A percentile compares a stretch with the other conserved stretches of the same genome.
These are phyloP conservation scores for Komagataea norvegica DNA, from an alignment of 1,139 yeast species.

Conservation along the genomic window DNA sequence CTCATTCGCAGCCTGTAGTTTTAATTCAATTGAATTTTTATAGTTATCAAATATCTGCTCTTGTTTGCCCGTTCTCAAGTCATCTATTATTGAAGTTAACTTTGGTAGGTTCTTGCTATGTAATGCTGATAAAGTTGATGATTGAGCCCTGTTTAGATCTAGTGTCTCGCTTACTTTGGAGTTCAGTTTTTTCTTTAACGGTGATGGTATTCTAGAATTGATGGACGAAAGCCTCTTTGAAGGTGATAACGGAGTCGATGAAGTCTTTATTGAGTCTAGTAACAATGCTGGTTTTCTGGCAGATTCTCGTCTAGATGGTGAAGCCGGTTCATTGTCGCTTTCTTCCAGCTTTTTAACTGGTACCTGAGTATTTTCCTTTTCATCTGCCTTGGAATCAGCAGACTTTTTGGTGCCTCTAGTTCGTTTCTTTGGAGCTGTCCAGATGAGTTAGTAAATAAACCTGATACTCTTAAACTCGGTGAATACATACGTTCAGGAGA, in stretches of 20 bases:
- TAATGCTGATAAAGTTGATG: constrained; percentile 16
- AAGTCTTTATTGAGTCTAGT: constrained; percentile 2
- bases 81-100: constrained; percentile 21
- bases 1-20: constrained; percentile 30
- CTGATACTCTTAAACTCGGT: background rate
- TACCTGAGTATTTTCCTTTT: background rate
- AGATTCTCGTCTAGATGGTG: constrained; percentile 1
- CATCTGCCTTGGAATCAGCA: background rate
- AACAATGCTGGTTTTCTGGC: constrained; percentile 6
- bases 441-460: background rate
- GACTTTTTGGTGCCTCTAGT: constrained; percentile 3
- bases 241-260: constrained; percentile 9
- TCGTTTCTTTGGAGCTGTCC: constrained; percentile 5
- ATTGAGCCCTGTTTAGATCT: constrained; percentile 15
- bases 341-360: background rate
- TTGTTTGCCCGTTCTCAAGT: constrained; percentile 25
- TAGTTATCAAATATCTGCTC: constrained; percentile 30
- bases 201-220: constrained; percentile 15
- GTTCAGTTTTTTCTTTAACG: constrained; percentile 10
- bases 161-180: constrained; percentile 6
- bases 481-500: constrained; percentile 1
- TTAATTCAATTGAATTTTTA: constrained; percentile 27
- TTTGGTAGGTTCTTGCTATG: constrained; percentile 19
- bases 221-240: background rate
- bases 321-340: background rate